Evolutionary conservation across 164 flowering plant species (phyloP), one percentile per base, ranked within the genome.

Genomic region (Malania oleifera): DNA sequence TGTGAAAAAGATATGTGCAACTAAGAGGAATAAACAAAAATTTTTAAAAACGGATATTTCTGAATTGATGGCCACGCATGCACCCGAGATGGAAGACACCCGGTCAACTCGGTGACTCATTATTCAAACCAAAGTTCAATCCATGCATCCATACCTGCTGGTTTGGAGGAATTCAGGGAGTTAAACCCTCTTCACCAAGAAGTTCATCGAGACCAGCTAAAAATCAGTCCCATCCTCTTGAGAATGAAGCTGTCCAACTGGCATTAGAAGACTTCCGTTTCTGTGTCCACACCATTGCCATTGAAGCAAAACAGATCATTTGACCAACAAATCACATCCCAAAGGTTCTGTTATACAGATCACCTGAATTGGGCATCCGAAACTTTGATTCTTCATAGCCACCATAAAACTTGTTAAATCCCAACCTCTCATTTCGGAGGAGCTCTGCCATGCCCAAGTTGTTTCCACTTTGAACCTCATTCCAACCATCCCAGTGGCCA

Each of bases 401-500:
- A 65, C 65, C 56, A 72, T 68, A 72, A 23, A 59, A 69, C 46
- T 78, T 83, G 67, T 78, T 80, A 44, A 63, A 73, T 28, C 88
- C 84, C 29, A 79, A 66, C 47, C 89, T 80, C 57, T 82, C 89
- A 75, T 75, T 82, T 61, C 83, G 73, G n/a, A 81, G 75, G 13
- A 78, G 67, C 68, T 84, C 91, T 17, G 76, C 75, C 70, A 82
- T 59, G 27, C 67, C 75, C 12, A 74, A 20, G 56, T 73, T 72
- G 55, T 64, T 83, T 44, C 79, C 77, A 65, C 66, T 60, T 44
- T 83, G 92, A 37, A 70, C 59, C 40, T 76, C 87, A 70, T 60
- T 85, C 92, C 91, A 89, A 22, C 83, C 73, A 69, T 84, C 82
- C 89, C 87, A 80, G 46, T 76, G 87, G 29, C 86, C 85, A 75